Percentiles rank a stretch among this genome's conserved stretches.
phyloP scores from a whole-genome alignment of 2,329 filamentous ascomycete species.

The Endoconidiophora laricicola region DNA sequence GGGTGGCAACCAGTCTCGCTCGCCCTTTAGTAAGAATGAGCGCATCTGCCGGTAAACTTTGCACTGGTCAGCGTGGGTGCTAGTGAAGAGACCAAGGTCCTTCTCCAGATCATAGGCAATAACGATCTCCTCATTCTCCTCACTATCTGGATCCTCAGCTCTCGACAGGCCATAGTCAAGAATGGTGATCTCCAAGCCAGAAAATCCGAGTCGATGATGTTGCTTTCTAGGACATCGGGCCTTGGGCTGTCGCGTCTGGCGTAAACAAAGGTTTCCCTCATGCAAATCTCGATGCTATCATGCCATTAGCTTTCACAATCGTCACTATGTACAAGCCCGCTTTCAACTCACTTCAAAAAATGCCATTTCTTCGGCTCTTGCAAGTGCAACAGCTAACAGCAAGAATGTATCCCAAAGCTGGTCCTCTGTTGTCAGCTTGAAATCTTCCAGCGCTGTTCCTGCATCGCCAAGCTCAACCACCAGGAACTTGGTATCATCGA shows the following conservation, averaged over 20 bases:
- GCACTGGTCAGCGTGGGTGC: conserved; percentile 42
- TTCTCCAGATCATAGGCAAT: conserved; percentile 43
- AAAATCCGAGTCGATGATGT: conserved; percentile 36
- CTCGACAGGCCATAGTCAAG: conserved; percentile 49
- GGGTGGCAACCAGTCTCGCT: conserved; percentile 33
- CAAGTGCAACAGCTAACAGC: conserved; percentile 41
- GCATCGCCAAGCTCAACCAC: conserved; percentile 49
- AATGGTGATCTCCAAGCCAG: conserved; percentile 46
- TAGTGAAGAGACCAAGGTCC: conserved; percentile 43
- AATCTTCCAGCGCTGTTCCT: conserved; percentile 42
- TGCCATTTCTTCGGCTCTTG: conserved; percentile 38
- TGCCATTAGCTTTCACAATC: conserved; percentile 9
- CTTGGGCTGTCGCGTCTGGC: conserved; percentile 23
- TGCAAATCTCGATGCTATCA: conserved; percentile 46
- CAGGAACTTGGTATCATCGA: conserved; percentile 40
- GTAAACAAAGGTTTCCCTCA: conserved; percentile 47
- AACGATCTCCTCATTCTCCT: conserved; percentile 22
- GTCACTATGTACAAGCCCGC: neutral
- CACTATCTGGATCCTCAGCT: conserved; percentile 28
- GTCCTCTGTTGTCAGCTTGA: conserved; percentile 28
- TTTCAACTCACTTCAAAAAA: conserved; percentile 39
- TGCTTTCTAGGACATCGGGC: neutral
- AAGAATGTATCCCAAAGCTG: conserved; percentile 50
- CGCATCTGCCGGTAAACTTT: conserved; percentile 46
- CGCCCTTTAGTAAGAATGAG: conserved; percentile 36